Evolutionary conservation across 768 basidiomycete genomes (phyloP).

Genomic region (Scleroderma citrinum): DNA sequence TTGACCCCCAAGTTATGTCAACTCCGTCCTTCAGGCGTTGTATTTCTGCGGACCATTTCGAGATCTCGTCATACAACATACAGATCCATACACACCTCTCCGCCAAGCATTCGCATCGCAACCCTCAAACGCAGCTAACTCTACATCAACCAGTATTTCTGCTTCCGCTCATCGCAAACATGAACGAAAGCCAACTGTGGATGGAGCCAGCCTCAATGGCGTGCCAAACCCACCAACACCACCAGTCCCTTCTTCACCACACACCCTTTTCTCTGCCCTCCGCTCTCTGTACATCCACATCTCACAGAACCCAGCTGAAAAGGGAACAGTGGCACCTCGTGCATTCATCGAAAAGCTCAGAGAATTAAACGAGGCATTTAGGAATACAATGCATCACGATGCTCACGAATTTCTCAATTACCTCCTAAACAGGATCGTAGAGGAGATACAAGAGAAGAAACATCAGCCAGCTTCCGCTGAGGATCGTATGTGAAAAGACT

Average conservation of each 20-base stretch:
- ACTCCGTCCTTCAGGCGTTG: slow-evolving; percentile 95
- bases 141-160: slow-evolving; percentile 22
- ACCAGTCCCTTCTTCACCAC: slow-evolving; percentile 53
- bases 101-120: slow-evolving; percentile 27
- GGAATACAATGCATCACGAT: slow-evolving; percentile 92
- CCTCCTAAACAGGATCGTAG: slow-evolving; percentile 86
- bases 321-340: slow-evolving; percentile 83
- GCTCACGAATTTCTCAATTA: slow-evolving; percentile 98
- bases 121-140: slow-evolving; percentile 12
- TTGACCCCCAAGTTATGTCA: slow-evolving; percentile 70
- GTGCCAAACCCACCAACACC: slow-evolving; percentile 28
- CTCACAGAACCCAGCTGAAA: slow-evolving; percentile 67
- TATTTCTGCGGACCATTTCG: slow-evolving; percentile 95
- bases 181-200: slow-evolving; percentile 45
- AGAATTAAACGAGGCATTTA: slow-evolving; percentile 86
- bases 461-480: slow-evolving; percentile 43
- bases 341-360: slow-evolving; percentile 93
- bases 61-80: slow-evolving; percentile 73
- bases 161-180: slow-evolving; percentile 45
- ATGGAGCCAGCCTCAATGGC: slow-evolving; percentile 24
- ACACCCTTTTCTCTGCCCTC: slow-evolving; percentile 86
- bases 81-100: slow-evolving; percentile 43
- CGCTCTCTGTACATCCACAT: slow-evolving; percentile 88
- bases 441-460: slow-evolving; percentile 77
- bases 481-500: slow-evolving; percentile 49